A percentile compares a stretch with the other conserved stretches of the same genome.
phyloP scores from a whole-genome alignment of 2,329 filamentous ascomycete species.

The Diaporthe capsici region DNA sequence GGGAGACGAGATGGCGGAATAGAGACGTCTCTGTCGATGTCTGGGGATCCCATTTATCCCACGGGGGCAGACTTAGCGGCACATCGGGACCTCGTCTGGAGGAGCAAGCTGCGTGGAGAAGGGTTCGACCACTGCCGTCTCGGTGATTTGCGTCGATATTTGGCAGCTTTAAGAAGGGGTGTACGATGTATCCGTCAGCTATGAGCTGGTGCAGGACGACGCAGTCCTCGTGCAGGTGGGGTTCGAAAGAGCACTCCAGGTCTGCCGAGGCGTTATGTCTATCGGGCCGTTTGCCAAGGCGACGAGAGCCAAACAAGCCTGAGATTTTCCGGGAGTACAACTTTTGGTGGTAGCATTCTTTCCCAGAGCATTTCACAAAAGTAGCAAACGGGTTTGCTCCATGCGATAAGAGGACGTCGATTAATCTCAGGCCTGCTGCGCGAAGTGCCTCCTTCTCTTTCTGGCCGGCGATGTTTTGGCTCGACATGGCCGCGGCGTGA shows the following conservation, averaged over 20 bases:
- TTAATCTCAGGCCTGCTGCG: not conserved
- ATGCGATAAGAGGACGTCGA: not conserved
- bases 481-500: not conserved
- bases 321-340: not conserved
- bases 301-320: not conserved
- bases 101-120: conserved; percentile 2
- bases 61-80: not conserved
- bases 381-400: not conserved
- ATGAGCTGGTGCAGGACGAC: conserved; percentile 6
- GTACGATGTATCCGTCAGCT: not conserved
- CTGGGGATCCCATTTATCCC: not conserved
- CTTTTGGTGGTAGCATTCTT: not conserved
- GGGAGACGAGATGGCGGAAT: not conserved
- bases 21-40: not conserved
- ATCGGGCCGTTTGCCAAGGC: not conserved
- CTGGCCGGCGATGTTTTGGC: not conserved
- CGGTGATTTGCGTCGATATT: not conserved
- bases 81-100: conserved; percentile 1
- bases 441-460: not conserved
- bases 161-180: not conserved
- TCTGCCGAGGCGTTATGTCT: not conserved
- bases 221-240: not conserved
- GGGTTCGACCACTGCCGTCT: not conserved
- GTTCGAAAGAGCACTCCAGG: not conserved
- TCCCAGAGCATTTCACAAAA: not conserved